Percentiles rank a stretch among this genome's conserved stretches.
These are phyloP conservation scores for Lonicera japonica DNA, from an alignment of 129 eudicot genomes.

Conservation along the genomic window DNA sequence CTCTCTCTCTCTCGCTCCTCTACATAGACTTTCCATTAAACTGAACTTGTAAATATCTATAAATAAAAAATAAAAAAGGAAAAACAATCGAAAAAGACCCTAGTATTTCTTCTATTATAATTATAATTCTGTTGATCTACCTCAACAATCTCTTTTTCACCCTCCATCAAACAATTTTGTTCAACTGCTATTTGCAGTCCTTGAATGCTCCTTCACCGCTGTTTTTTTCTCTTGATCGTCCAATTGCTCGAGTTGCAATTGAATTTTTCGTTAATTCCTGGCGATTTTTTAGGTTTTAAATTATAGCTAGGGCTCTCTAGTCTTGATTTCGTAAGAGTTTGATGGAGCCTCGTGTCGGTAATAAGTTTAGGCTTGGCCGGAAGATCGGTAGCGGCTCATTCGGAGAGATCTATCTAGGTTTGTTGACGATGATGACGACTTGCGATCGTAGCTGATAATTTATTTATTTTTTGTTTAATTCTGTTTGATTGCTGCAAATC, in stretches of 20 bases:
- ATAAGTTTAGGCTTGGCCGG: slow-evolving; percentile 86
- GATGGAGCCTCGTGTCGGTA: slow-evolving; percentile 98
- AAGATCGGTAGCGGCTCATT: slow-evolving; percentile 96
- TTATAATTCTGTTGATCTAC: too few species aligned
- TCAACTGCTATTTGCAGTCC: too few species aligned
- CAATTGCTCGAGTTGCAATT: slow-evolving; percentile 18
- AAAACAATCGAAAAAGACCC: too few species aligned
- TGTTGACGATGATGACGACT: background rate
- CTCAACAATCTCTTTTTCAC: too few species aligned
- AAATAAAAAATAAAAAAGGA: too few species aligned
- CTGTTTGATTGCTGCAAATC: background rate
- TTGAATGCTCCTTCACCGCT: background rate
- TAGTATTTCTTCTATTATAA: too few species aligned
- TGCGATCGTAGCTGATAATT: background rate
- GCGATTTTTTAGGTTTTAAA: slow-evolving; percentile 19
- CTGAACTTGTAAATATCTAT: too few species aligned
- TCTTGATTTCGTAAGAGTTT: too few species aligned
- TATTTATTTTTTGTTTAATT: background rate
- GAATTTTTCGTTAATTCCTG: background rate
- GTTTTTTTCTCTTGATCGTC: slow-evolving; percentile 18
- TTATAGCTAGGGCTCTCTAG: slow-evolving; percentile 6
- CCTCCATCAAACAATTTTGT: too few species aligned
- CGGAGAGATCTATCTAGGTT: slow-evolving; percentile 97
- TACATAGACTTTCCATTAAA: too few species aligned
- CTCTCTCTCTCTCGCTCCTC: too few species aligned